phyloP scores from a whole-genome alignment of 2,329 filamentous ascomycete species.

The Dothistroma septosporum region DNA sequence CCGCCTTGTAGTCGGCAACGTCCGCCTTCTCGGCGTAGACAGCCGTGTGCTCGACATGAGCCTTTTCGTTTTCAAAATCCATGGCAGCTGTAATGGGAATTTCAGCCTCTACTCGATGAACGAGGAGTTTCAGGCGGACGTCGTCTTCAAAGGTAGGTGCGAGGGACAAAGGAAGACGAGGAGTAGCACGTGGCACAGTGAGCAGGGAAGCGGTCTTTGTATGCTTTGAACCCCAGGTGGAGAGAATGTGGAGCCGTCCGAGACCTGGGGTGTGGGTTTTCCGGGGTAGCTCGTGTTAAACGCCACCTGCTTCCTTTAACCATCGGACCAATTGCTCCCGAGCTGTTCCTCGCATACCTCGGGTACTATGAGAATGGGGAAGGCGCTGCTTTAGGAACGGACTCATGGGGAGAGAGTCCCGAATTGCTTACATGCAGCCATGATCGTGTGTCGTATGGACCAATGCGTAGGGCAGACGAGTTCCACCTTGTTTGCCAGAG shows the following conservation, averaged over 20 bases:
- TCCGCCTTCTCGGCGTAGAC: slow-evolving; percentile 17
- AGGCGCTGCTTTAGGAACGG: neutral
- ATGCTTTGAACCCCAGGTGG: neutral
- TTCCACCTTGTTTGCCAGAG: no score
- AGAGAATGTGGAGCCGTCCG: neutral
- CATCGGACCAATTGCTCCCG: neutral
- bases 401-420: neutral
- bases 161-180: neutral
- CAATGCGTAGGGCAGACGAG: neutral
- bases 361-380: neutral
- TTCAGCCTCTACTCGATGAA: neutral
- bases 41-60: slow-evolving; percentile 2
- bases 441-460: neutral
- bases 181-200: neutral
- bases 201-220: neutral
- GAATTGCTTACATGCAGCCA: neutral
- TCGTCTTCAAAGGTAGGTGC: neutral
- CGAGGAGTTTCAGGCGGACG: neutral
- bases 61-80: neutral
- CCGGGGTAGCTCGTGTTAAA: neutral
- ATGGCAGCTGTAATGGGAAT: neutral
- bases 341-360: neutral
- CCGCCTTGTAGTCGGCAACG: slow-evolving; percentile 45
- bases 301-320: neutral
- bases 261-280: neutral